Conservation (phyloP, 805 yeast species). For the Zygosaccharomyces pseudorouxii region DNA sequence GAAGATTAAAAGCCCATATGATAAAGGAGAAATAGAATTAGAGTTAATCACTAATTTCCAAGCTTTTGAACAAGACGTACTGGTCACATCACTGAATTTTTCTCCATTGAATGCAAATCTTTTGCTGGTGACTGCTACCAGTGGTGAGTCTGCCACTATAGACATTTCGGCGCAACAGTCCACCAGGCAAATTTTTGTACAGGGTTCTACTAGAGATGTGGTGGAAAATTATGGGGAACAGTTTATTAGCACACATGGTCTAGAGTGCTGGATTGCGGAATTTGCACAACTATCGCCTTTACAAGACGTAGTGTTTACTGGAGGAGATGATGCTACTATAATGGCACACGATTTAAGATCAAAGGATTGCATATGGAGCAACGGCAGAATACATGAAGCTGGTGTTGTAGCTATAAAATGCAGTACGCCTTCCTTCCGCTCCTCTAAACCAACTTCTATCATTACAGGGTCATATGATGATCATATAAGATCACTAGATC, state of each 20-base stretch:
- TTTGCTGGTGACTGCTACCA: slow-evolving; percentile 58
- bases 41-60: slow-evolving; percentile 35
- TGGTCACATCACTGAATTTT: slow-evolving; percentile 64
- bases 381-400: slow-evolving; percentile 70
- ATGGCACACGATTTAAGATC: slow-evolving; percentile 66
- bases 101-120: slow-evolving; percentile 40
- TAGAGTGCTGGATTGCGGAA: slow-evolving; percentile 88
- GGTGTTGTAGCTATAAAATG: slow-evolving; percentile 82
- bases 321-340: slow-evolving; percentile 83
- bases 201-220: slow-evolving; percentile 13
- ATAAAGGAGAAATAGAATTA: slow-evolving; percentile 15
- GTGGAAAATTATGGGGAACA: slow-evolving; percentile 6
- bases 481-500: slow-evolving; percentile 59
- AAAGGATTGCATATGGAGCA: slow-evolving; percentile 31
- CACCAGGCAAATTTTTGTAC: slow-evolving; percentile 15
- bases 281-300: slow-evolving; percentile 56
- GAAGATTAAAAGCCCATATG: slow-evolving; percentile 35
- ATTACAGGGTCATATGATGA: slow-evolving; percentile 93
- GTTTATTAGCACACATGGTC: slow-evolving; percentile 46
- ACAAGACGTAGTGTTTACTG: slow-evolving; percentile 62
- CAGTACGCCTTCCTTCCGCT: slow-evolving; percentile 26
- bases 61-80: slow-evolving; percentile 43
- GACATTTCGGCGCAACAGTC: slow-evolving; percentile 16
- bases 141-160: slow-evolving; percentile 50
- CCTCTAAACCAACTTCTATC: slow-evolving; percentile 26